Percentiles rank a stretch among this genome's conserved stretches.
phyloP scores from a whole-genome alignment of 768 basidiomycete genomes.

The Tubosaeta brunneosetosa region DNA sequence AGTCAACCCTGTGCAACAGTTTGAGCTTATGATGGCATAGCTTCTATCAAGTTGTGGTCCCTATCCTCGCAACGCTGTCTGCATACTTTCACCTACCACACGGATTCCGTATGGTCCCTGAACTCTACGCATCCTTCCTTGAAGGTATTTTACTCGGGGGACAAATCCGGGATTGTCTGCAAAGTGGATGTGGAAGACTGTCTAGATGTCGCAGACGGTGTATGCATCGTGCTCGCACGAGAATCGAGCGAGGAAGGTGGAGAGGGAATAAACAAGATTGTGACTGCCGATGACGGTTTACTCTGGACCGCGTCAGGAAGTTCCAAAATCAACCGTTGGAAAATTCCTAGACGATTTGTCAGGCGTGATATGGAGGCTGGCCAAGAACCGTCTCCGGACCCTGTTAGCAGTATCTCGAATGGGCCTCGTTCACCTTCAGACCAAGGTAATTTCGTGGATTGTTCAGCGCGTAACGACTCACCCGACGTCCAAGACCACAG shows the following conservation, averaged over 20 bases:
- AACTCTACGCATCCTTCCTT: slow-evolving; percentile 84
- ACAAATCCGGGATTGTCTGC: slow-evolving; percentile 84
- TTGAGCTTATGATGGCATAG: slow-evolving; percentile 25
- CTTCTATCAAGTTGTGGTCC: slow-evolving; percentile 94
- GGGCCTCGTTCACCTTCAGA: slow-evolving; percentile 12
- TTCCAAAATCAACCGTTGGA: slow-evolving; percentile 81
- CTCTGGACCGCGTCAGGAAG: slow-evolving; percentile 89
- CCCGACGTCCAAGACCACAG: slow-evolving; percentile 12
- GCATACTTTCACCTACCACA: slow-evolving; percentile 94
- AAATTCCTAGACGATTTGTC: slow-evolving; percentile 46
- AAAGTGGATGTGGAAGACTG: slow-evolving; percentile 87
- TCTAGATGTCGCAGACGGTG: slow-evolving; percentile 78
- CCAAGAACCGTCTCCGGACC: slow-evolving; percentile 11
- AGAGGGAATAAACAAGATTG: slow-evolving; percentile 80
- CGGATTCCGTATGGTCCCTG: slow-evolving; percentile 92
- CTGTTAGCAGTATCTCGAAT: slow-evolving; percentile 8
- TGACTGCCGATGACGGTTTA: slow-evolving; percentile 74
- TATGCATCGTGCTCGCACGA: slow-evolving; percentile 80
- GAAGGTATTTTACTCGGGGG: slow-evolving; percentile 91
- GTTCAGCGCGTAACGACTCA: slow-evolving; percentile 7
- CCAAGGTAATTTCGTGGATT: slow-evolving; percentile 18
- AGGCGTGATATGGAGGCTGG: slow-evolving; percentile 13
- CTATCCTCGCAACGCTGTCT: slow-evolving; percentile 81
- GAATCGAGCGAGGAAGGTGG: slow-evolving; percentile 42
- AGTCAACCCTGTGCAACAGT: neutral